Base-by-base conservation (phyloP, 1,139 yeast species). In the Debaryomyces nepalensis region DNA sequence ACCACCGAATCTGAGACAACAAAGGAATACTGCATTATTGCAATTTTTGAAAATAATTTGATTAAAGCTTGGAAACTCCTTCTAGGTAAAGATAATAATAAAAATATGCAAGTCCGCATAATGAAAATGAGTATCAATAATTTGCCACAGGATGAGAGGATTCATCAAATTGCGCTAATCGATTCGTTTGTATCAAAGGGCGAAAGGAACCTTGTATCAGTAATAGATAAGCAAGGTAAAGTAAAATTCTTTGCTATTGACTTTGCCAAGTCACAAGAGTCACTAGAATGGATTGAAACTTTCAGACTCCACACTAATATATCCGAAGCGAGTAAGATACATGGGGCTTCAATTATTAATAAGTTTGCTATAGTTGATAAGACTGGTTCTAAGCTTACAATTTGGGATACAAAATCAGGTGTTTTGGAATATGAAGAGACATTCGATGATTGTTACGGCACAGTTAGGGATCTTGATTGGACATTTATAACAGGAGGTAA, bases 371-470 rank as follows among this genome's bases (percentile, higher is more conserved):
- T 90, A 9, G 81, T 87, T 9, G 83, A 81, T 57, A 70, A 70
- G 8, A 46, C 68, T 0, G 78, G 81, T 1, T 64, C 64, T 26
- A 70, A 69, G 33, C 61, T 91, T 37, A 69, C 83, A 1, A 79
- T 91, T 15, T 91, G 96, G 96, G 96, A 90, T 61, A 71, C 83
- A 24, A 73, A 73, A 32, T 73, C 84, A 26, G 79, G 82, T 4
- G 79, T 87, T 2, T 63, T 87, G 39, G 97, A 90, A 57, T 87
- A 81, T 53, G 72, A 70, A 39, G 82, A 80, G 49, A 46, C 46
- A 2, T 70, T 63, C 39, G 58, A 61, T 0, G 70, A 69, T 30
- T 75, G 70, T 46, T 64, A 37, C 23, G 74, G 73, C 2, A 48
- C 59, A 2, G 76, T 83, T 5, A 62, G 66, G n/a, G 90, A 83